A percentile compares a stretch with the other conserved stretches of the same genome.
Conservation (phyloP, 2,329 filamentous ascomycete genomes). For the Penicillium sp. region DNA sequence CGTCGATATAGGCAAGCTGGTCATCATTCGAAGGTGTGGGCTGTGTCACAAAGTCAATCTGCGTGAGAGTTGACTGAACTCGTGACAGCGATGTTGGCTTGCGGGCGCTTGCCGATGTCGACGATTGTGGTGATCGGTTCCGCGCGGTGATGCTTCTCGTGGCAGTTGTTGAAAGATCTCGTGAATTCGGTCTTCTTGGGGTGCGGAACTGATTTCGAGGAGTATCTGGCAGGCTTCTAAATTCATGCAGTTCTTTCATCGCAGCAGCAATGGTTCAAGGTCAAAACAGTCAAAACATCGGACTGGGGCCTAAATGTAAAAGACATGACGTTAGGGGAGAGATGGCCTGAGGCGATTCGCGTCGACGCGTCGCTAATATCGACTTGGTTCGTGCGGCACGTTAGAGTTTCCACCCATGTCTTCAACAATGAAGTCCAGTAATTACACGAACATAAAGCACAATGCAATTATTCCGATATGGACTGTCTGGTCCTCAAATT, state of each 20-base stretch:
- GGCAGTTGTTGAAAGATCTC: slow-evolving; percentile 6
- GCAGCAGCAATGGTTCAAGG: slow-evolving; percentile 13
- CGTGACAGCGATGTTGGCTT: slow-evolving; percentile 16
- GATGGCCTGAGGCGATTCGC: slow-evolving; percentile 3
- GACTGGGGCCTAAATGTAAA: neutral
- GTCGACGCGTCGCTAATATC: slow-evolving; percentile 9
- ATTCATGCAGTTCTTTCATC: slow-evolving; percentile 22
- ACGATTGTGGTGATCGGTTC: slow-evolving; percentile 10
- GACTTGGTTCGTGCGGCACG: slow-evolving; percentile 2
- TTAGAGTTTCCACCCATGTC: neutral
- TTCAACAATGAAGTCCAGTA: neutral
- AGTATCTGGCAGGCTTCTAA: slow-evolving; percentile 12
- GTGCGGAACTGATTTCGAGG: slow-evolving; percentile 18
- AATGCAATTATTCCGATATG: neutral
- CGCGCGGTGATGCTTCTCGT: slow-evolving; percentile 14
- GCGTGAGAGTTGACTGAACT: slow-evolving; percentile 36
- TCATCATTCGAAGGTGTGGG: slow-evolving; percentile 18
- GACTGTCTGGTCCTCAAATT: neutral
- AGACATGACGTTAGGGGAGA: slow-evolving; percentile 14
- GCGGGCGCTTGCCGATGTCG: slow-evolving; percentile 14
- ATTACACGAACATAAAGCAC: neutral
- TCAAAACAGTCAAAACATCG: slow-evolving; percentile 14
- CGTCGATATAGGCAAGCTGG: slow-evolving; percentile 27
- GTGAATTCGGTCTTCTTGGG: slow-evolving; percentile 14
- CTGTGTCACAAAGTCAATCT: slow-evolving; percentile 34